A percentile compares a stretch with the other conserved stretches of the same genome.
These are phyloP conservation scores for Grifola frondosa DNA, from an alignment of 1,284 basidiomycete genomes.

Conservation along the genomic window DNA sequence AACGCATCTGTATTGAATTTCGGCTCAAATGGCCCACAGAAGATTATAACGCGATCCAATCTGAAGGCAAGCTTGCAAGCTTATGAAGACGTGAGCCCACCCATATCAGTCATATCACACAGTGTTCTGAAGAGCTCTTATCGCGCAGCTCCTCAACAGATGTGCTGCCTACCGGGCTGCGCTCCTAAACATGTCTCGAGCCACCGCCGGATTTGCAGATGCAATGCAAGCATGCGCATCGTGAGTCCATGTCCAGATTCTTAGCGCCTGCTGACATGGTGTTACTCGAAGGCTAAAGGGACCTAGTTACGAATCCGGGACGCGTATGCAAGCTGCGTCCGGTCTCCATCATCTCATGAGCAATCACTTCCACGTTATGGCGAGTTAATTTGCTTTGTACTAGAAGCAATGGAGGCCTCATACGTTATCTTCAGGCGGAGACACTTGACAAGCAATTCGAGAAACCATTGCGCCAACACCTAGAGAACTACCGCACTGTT, in stretches of 20 bases:
- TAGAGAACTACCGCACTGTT: slow-evolving; percentile 78
- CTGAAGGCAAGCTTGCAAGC: slow-evolving; percentile 76
- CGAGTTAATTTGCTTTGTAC: slow-evolving; percentile 36
- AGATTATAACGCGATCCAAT: slow-evolving; percentile 82
- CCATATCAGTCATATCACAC: background rate
- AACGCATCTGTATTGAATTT: slow-evolving; percentile 74
- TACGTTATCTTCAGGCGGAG: slow-evolving; percentile 74
- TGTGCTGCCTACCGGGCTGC: slow-evolving; percentile 85
- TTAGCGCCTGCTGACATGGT: slow-evolving; percentile 4
- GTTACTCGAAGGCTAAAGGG: slow-evolving; percentile 63
- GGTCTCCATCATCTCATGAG: slow-evolving; percentile 91
- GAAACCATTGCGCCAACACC: slow-evolving; percentile 80
- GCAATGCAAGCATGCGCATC: slow-evolving; percentile 82
- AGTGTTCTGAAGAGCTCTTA: slow-evolving; percentile 9
- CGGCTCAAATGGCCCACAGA: slow-evolving; percentile 66
- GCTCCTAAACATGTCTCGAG: slow-evolving; percentile 80
- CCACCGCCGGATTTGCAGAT: slow-evolving; percentile 84
- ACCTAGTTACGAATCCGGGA: slow-evolving; percentile 74
- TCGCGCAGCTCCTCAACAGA: slow-evolving; percentile 66
- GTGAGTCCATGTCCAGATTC: slow-evolving; percentile 43
- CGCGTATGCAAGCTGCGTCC: slow-evolving; percentile 78
- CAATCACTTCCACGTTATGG: slow-evolving; percentile 91
- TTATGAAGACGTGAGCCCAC: slow-evolving; percentile 70
- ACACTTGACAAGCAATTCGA: slow-evolving; percentile 89
- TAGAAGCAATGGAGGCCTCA: no score